Base-by-base conservation (phyloP, 495 filamentous ascomycete species). In the Podospora pseudocomata region DNA sequence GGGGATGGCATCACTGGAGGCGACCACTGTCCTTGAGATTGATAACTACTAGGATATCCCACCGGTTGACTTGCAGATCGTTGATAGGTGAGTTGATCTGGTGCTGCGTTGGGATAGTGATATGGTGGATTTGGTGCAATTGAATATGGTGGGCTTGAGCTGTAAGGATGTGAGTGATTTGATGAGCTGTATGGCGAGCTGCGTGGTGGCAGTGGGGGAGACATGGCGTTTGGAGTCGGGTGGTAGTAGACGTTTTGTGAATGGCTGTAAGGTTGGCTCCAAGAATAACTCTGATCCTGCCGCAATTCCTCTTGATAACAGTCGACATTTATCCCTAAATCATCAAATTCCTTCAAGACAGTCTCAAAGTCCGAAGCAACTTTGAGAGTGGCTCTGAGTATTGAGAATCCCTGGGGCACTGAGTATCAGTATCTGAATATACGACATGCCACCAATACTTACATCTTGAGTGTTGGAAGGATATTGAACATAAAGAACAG, bases 1-100 rank as follows among this genome's bases (percentile, higher is more conserved):
- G 69, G 67, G 15, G 55, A 66, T 3, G 67, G 32, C 11, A 69
- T 56, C 13, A 55, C 60, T 18, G 54, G 63, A 11, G 69, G 71
- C 1, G 65, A 65, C 67, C 68, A 70, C 5, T 20, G 28, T 27
- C 39, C 39, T 16, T 49, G 39, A 16, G 39, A 49, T 16, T 49
- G 39, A 49, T 1, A 68, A 23, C 20, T 13, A 39, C 34, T 18
- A 30, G 53, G 11, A 5, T 66, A 67, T 3, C 59, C 49, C n/a
- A 55, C n/a, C 5, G 57, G 65, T 7, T 74, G 75, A 19, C 70
- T 74, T 7, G 69, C 63, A 15, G 74, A 65, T 3, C 67, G 68
- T 9, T 56, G 26, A 13, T 59, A 30, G 27, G 53, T 5, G 2
- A 18, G 11, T 11, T 28, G 32, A 6, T 65, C 28, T 1, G 59